Evolutionary conservation across 1,139 yeast species (phyloP).

Genomic region (Lodderomyces beijingensis): DNA sequence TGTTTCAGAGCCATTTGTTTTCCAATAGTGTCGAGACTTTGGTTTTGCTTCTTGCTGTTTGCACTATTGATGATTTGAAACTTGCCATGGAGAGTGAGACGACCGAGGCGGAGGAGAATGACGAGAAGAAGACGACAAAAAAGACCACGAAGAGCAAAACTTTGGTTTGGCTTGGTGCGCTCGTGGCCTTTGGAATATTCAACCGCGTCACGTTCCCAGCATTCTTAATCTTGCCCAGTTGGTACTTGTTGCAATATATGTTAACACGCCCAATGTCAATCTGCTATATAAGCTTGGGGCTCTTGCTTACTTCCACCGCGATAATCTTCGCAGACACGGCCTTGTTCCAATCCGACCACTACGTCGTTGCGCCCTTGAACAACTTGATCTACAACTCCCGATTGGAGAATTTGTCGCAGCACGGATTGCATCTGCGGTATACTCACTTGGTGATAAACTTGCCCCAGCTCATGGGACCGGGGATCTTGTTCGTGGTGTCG

Average conservation of each 20-base stretch:
- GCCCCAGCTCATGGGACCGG: slow-evolving; percentile 81
- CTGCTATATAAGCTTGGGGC: slow-evolving; percentile 23
- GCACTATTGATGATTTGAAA: slow-evolving; percentile 46
- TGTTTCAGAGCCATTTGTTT: slow-evolving; percentile 82
- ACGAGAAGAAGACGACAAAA: slow-evolving; percentile 9
- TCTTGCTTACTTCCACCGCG: slow-evolving; percentile 26
- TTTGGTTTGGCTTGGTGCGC: slow-evolving; percentile 9
- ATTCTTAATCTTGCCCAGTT: slow-evolving; percentile 61
- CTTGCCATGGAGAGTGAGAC: slow-evolving; percentile 20
- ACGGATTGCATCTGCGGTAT: slow-evolving; percentile 79
- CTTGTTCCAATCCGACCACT: slow-evolving; percentile 7
- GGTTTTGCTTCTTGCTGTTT: slow-evolving; percentile 53
- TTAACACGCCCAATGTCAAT: slow-evolving; percentile 22
- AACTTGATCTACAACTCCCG: slow-evolving; percentile 68
- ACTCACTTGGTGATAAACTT: slow-evolving; percentile 72
- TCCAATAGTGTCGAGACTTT: slow-evolving; percentile 84
- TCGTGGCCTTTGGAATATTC: slow-evolving; percentile 67
- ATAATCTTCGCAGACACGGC: slow-evolving; percentile 56
- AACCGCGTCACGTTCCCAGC: slow-evolving; percentile 82
- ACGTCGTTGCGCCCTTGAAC: slow-evolving; percentile 69
- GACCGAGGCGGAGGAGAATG: too few species aligned
- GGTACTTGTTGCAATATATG: slow-evolving; percentile 36
- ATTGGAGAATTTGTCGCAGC: slow-evolving; percentile 56
- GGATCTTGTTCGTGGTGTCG: slow-evolving; percentile 37
- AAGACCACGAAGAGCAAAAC: slow-evolving; percentile 10